These are phyloP conservation scores for Hypoxylon sp. DNA, from an alignment of 2,329 filamentous ascomycete genomes.

Conservation along the genomic window DNA sequence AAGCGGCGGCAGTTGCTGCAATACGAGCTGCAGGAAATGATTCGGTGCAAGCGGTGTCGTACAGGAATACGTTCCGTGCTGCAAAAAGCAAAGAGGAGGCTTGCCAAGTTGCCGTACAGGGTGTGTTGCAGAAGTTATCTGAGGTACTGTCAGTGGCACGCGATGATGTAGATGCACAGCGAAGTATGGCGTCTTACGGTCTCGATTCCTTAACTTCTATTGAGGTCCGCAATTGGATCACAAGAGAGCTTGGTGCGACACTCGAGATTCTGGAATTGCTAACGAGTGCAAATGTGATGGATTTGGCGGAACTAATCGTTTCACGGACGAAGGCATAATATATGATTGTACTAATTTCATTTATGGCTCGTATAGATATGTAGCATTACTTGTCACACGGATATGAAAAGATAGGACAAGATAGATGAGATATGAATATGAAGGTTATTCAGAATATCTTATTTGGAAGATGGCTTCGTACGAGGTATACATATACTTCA, in stretches of 20 bases:
- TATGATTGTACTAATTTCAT: neutral
- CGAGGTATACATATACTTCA: too few species aligned
- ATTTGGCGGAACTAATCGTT: constrained; percentile 40
- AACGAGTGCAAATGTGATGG: constrained; percentile 44
- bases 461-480: too few species aligned
- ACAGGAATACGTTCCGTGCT: constrained; percentile 50
- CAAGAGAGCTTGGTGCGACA: constrained; percentile 42
- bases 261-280: constrained; percentile 44
- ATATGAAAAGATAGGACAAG: constrained; percentile 1
- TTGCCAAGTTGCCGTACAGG: constrained; percentile 48
- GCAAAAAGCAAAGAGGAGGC: constrained; percentile 51
- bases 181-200: constrained; percentile 44
- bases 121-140: constrained; percentile 52
- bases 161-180: constrained; percentile 45
- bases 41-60: constrained; percentile 44
- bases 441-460: neutral
- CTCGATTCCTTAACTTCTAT: constrained; percentile 43
- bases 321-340: constrained; percentile 38
- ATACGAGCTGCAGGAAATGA: constrained; percentile 43
- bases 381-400: neutral
- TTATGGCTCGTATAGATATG: neutral
- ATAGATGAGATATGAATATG: neutral
- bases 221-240: constrained; percentile 46
- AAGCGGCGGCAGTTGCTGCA: constrained; percentile 33
- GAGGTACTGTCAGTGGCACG: constrained; percentile 43